A percentile compares a stretch with the other conserved stretches of the same genome.
phyloP scores from a whole-genome alignment of 208 protist genomes.

The Vickermania ingenoplastis region DNA sequence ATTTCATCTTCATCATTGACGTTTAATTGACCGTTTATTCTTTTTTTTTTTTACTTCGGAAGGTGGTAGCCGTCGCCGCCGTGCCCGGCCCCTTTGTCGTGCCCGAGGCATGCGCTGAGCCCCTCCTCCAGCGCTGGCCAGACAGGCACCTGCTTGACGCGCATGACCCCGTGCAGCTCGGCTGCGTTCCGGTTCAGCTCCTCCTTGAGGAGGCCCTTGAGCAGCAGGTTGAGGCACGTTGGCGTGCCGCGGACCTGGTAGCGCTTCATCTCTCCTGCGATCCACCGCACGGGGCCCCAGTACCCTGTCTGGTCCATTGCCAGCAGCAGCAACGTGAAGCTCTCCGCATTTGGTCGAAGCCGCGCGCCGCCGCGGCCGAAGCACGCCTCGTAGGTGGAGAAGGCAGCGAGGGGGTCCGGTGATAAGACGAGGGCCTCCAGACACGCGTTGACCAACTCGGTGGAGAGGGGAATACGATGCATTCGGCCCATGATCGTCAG shows the following conservation, averaged over 20 bases:
- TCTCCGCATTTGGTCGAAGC: constrained; percentile 38
- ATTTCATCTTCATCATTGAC: no score
- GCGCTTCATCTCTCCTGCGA: constrained; percentile 74
- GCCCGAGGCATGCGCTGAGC: no score
- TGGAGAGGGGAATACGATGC: constrained; percentile 57
- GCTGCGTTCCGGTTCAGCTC: constrained; percentile 45
- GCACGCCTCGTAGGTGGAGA: constrained; percentile 47
- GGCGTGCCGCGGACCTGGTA: constrained; percentile 53
- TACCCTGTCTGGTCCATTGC: constrained; percentile 67
- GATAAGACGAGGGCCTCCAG: constrained; percentile 76
- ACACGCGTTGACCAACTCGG: constrained; percentile 64
- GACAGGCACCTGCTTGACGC: constrained; percentile 54
- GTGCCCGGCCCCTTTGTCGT: no score
- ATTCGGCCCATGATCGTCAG: constrained; percentile 51
- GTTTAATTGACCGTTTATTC: background rate
- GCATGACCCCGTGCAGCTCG: constrained; percentile 72
- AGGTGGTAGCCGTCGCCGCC: no score
- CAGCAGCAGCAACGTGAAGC: constrained; percentile 68
- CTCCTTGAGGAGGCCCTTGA: constrained; percentile 73
- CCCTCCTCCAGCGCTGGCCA: constrained; percentile 60
- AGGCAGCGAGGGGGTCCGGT: constrained; percentile 51
- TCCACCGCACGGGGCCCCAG: constrained; percentile 42
- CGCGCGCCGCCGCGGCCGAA: constrained; percentile 2
- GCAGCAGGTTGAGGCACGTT: constrained; percentile 70
- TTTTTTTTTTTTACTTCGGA: background rate